These are phyloP conservation scores for Allium cepa DNA, from an alignment of 106 monocot genomes.

Conservation along the genomic window DNA sequence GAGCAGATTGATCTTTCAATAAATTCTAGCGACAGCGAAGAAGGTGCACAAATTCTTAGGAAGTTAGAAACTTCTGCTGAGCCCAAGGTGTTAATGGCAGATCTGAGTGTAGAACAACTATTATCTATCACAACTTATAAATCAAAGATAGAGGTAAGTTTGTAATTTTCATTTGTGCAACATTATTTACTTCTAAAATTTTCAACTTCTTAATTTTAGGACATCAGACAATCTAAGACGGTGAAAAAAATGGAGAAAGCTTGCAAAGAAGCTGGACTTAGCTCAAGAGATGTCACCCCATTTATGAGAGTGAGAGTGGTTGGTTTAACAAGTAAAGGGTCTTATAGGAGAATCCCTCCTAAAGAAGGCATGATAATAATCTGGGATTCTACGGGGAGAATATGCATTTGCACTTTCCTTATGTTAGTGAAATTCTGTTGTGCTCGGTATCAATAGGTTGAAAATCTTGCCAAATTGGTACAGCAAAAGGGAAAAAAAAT, in stretches of 20 bases:
- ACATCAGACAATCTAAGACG: constrained; percentile 37
- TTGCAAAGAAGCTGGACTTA: constrained; percentile 66
- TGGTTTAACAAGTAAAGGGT: constrained; percentile 41
- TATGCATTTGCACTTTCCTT: too few relatives aligned
- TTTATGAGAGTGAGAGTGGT: constrained; percentile 84
- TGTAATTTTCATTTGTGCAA: neutral
- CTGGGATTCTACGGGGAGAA: constrained; percentile 88
- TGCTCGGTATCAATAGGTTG: too few relatives aligned
- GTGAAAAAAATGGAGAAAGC: constrained; percentile 77
- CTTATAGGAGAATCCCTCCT: constrained; percentile 17
- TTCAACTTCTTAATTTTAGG: constrained; percentile 25
- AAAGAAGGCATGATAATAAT: constrained; percentile 75
- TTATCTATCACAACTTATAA: constrained; percentile 58
- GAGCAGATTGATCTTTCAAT: constrained; percentile 31
- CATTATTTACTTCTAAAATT: neutral
- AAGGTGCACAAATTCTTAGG: constrained; percentile 69
- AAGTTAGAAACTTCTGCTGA: constrained; percentile 74
- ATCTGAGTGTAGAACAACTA: constrained; percentile 81
- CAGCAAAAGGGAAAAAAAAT: too few relatives aligned
- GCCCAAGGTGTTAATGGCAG: constrained; percentile 85
- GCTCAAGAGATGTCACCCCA: constrained; percentile 67
- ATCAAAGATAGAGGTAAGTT: constrained; percentile 59
- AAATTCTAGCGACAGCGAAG: constrained; percentile 45
- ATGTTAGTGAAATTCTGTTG: too few relatives aligned
- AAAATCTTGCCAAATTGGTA: too few relatives aligned